phyloP scores from a whole-genome alignment of 2,329 filamentous ascomycete species.

The Penicillium sp. region DNA sequence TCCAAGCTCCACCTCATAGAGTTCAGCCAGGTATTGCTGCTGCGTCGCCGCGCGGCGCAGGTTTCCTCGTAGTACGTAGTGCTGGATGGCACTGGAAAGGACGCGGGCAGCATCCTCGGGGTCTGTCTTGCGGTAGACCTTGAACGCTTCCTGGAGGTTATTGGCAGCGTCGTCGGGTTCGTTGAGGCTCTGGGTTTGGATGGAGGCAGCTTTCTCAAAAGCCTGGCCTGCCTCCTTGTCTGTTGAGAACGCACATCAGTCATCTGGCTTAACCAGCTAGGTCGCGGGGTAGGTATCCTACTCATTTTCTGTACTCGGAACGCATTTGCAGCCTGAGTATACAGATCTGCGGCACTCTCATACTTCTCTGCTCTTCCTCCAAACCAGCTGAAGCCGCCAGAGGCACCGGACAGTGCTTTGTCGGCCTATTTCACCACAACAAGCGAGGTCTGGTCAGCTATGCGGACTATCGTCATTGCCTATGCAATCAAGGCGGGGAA shows the following conservation, averaged over 20 bases:
- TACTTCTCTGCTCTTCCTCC: constrained; percentile 84
- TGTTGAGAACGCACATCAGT: constrained; percentile 35
- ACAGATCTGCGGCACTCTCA: constrained; percentile 83
- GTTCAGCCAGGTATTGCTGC: constrained; percentile 82
- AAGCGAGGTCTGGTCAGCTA: constrained; percentile 28
- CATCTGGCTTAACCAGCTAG: background rate
- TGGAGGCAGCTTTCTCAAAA: constrained; percentile 79
- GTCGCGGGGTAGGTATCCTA: constrained; percentile 43
- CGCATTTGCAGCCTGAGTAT: constrained; percentile 83
- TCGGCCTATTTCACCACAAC: constrained; percentile 65
- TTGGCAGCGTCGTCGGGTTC: constrained; percentile 93
- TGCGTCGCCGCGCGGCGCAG: constrained; percentile 86
- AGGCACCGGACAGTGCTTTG: constrained; percentile 71
- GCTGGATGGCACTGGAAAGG: constrained; percentile 73
- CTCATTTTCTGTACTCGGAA: constrained; percentile 85
- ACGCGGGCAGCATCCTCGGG: constrained; percentile 80
- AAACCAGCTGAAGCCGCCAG: constrained; percentile 84
- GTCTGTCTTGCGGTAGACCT: constrained; percentile 83
- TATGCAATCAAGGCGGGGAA: constrained; percentile 13
- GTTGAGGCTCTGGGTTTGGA: constrained; percentile 77
- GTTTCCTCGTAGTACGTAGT: constrained; percentile 87
- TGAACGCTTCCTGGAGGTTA: constrained; percentile 85
- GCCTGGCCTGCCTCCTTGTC: constrained; percentile 82
- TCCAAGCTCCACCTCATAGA: constrained; percentile 77
- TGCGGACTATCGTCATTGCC: constrained; percentile 26